These are phyloP conservation scores for Coelastrella sp. DNA, from an alignment of 139 green algal species.

Conservation along the genomic window DNA sequence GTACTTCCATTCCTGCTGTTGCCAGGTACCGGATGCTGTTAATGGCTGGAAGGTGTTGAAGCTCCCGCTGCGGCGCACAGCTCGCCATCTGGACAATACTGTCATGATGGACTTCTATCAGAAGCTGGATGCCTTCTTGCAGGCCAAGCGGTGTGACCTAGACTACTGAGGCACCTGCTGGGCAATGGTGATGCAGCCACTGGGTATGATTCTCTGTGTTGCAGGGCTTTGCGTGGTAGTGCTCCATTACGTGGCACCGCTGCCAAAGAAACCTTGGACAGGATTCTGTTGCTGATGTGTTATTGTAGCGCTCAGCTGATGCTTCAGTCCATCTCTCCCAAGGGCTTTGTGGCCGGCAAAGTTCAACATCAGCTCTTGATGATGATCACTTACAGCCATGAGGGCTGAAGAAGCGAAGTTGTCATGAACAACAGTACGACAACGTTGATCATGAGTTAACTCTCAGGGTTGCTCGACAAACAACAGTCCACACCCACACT, in stretches of 20 bases:
- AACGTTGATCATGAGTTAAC: too few relatives aligned
- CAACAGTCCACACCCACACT: too few relatives aligned
- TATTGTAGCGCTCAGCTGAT: too few relatives aligned
- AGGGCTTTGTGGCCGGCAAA: too few relatives aligned
- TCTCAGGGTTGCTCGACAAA: too few relatives aligned
- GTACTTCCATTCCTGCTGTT: background rate
- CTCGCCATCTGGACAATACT: slow-evolving; percentile 59
- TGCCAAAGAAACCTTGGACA: background rate
- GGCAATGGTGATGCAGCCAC: background rate
- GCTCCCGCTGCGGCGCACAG: slow-evolving; percentile 53
- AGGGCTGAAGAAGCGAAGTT: too few relatives aligned
- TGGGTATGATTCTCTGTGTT: background rate
- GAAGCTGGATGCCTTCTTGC: slow-evolving; percentile 62
- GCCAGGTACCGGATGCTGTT: slow-evolving; percentile 53
- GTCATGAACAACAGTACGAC: too few relatives aligned
- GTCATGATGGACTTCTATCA: slow-evolving; percentile 62
- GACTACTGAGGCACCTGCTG: slow-evolving; percentile 45
- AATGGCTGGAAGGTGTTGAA: slow-evolving; percentile 62
- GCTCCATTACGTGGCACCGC: background rate
- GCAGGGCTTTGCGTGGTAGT: background rate
- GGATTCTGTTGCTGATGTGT: too few relatives aligned
- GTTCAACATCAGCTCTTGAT: too few relatives aligned
- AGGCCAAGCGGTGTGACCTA: slow-evolving; percentile 34
- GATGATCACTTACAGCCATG: too few relatives aligned
- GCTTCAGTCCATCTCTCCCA: too few relatives aligned